A percentile compares a stretch with the other conserved stretches of the same genome.
Evolutionary conservation across 306 rosid species (phyloP).

Genomic region (Clitoria ternatea): DNA sequence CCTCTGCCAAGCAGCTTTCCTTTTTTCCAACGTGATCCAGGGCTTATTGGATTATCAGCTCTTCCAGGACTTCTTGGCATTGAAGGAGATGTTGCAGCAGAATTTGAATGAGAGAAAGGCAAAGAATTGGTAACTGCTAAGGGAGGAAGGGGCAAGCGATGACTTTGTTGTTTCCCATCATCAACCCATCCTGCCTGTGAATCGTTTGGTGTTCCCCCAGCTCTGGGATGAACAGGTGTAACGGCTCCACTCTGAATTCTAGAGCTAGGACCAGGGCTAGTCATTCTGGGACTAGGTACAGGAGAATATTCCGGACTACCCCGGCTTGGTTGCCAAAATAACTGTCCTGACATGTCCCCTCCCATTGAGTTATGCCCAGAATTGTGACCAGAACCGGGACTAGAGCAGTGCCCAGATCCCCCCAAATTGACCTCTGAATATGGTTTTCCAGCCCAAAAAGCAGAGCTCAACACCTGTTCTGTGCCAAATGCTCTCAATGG

Average conservation of each 20-base stretch:
- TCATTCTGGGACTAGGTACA: constrained; percentile 33
- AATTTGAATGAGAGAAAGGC: constrained; percentile 80
- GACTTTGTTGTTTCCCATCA: constrained; percentile 85
- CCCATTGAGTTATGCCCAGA: constrained; percentile 98
- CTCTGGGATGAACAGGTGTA: constrained; percentile 89
- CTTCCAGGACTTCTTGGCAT: constrained; percentile 95
- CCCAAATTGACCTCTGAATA: constrained; percentile 29
- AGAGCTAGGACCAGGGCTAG: constrained; percentile 72
- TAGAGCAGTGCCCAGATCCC: constrained; percentile 92
- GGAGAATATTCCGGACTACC: constrained; percentile 40
- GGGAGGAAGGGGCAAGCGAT: constrained; percentile 92
- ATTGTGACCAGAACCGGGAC: constrained; percentile 95
- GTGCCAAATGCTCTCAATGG: constrained; percentile 32
- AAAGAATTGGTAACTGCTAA: constrained; percentile 49
- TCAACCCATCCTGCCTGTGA: constrained; percentile 72
- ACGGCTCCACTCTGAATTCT: constrained; percentile 97
- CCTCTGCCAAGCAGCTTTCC: constrained; percentile 91
- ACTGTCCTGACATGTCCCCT: constrained; percentile 76
- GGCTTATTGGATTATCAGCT: constrained; percentile 78
- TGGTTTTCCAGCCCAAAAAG: constrained; percentile 25
- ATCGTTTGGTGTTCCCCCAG: constrained; percentile 55
- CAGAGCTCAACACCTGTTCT: constrained; percentile 33
- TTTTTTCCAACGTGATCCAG: constrained; percentile 90
- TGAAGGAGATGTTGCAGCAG: constrained; percentile 91
- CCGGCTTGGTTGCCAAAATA: constrained; percentile 37